phyloP scores from a whole-genome alignment of 345 rosid genomes.

The Eucalyptus curtisii region DNA sequence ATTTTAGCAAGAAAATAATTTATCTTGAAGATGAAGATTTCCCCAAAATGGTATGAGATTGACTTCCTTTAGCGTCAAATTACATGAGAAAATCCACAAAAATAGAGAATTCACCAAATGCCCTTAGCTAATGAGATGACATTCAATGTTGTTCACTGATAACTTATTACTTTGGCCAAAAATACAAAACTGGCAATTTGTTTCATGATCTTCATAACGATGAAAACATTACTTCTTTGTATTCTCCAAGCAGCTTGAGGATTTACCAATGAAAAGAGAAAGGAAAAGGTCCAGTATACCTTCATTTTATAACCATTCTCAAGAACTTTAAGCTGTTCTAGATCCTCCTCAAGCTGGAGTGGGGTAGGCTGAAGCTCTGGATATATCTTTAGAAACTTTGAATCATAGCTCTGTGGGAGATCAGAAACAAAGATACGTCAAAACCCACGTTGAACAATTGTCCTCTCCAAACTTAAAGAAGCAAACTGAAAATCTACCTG shows the following conservation, averaged over 20 bases:
- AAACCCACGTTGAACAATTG: not conserved
- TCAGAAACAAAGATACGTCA: not conserved
- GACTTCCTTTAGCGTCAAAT: not conserved
- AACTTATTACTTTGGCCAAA: not conserved
- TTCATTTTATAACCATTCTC: constrained; percentile 98
- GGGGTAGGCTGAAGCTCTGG: constrained; percentile 80
- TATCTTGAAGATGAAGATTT: not conserved
- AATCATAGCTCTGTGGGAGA: constrained; percentile 64
- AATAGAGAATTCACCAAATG: not conserved
- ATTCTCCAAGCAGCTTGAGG: not conserved
- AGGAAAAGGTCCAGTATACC: constrained; percentile 15
- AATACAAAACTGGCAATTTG: not conserved
- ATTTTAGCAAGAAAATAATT: not conserved
- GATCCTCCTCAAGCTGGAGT: constrained; percentile 88
- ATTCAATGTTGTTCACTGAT: not conserved
- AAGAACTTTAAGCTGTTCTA: constrained; percentile 95
- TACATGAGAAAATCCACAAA: not conserved
- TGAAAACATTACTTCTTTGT: not conserved
- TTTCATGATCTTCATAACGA: not conserved
- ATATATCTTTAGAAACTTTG: constrained; percentile 75
- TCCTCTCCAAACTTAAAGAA: not conserved
- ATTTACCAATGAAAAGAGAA: not conserved
- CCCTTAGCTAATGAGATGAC: not conserved
- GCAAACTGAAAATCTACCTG: constrained; percentile 36
- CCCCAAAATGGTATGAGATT: not conserved